Conservation (phyloP, 768 basidiomycete genomes). For the Suillus bovinus region DNA sequence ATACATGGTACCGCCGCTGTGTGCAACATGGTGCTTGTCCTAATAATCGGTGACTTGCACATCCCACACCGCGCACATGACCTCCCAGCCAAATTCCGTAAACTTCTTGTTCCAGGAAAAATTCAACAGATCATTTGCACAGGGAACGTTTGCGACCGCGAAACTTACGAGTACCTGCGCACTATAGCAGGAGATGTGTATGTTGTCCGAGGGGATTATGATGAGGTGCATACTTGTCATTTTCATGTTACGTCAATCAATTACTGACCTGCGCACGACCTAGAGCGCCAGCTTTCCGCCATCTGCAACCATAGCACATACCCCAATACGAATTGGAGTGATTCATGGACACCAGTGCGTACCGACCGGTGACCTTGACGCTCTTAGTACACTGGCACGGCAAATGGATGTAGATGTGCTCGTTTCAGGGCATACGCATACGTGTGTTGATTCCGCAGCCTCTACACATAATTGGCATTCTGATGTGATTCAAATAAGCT, state of each 20-base stretch:
- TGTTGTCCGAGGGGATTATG: constrained; percentile 92
- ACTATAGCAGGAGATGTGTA: constrained; percentile 93
- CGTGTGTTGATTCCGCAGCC: constrained; percentile 42
- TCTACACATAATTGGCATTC: background rate
- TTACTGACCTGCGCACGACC: constrained; percentile 1
- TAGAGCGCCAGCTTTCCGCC: constrained; percentile 74
- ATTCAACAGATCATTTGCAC: constrained; percentile 98
- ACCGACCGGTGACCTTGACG: constrained; percentile 89
- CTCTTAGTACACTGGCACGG: constrained; percentile 82
- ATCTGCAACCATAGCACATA: constrained; percentile 77
- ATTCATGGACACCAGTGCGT: constrained; percentile 94
- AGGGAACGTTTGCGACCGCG: constrained; percentile 95
- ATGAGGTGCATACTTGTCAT: constrained; percentile 63
- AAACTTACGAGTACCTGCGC: constrained; percentile 94
- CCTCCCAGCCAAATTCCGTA: constrained; percentile 95
- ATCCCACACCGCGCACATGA: constrained; percentile 91
- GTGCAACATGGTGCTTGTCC: constrained; percentile 70
- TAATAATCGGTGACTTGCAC: constrained; percentile 96
- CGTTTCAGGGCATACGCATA: constrained; percentile 91
- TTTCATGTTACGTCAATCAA: background rate
- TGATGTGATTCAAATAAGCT: constrained; percentile 45
- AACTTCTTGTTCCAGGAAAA: constrained; percentile 92
- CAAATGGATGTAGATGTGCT: constrained; percentile 99
- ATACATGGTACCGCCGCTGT: background rate
- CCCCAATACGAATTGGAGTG: constrained; percentile 87